Evolutionary conservation across 176 grass and related monocot genomes (phyloP), one percentile per base, ranked within the genome.

Genomic region (Panicum miliaceum): DNA sequence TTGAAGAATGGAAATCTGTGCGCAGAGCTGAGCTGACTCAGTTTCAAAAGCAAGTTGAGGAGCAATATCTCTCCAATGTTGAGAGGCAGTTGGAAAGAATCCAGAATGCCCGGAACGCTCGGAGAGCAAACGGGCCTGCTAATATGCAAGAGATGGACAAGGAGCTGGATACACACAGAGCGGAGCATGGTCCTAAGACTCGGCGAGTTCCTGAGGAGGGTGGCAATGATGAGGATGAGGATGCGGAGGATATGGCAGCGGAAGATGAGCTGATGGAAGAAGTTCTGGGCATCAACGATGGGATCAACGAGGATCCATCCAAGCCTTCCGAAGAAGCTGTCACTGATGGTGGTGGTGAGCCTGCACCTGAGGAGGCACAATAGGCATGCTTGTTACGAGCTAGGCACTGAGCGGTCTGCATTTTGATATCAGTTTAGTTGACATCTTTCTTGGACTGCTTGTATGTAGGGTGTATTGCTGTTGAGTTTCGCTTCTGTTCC

Each of bases 111-210:
- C 76, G 89, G 77, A 93, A 95, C 14, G 81, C 80, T 64, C 87
- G 93, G 51, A 89, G 74, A 61, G 78, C 73, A 18, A 84, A 86
- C 8, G 84, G 82, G 22, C 78, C 88, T 51, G 80, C 93, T 51
- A 90, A 91, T 80, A 90, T 94, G 69, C 91, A 95, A 86, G 93
- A 94, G 81, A 98, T 98, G 96, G 96, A 98, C 41, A 93, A 95
- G 83, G 96, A 98, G 50, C 57, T 98, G 27, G 96, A 98, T 68
- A 98, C 96, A 0, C 95, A 94, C 77, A 93, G 88, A 74, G 81
- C 92, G 4, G 96, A 95, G 68, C 96, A 98, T 68, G 96, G 96
- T 70, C 96, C 93, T 2, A 98, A 98, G 81, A 89, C 89, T 81
- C 83, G 93, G 43, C 74, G 81, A 59, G 90, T 98, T 35, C 80